Evolutionary conservation across 768 basidiomycete genomes (phyloP).

Genomic region (Agaricus blazei): DNA sequence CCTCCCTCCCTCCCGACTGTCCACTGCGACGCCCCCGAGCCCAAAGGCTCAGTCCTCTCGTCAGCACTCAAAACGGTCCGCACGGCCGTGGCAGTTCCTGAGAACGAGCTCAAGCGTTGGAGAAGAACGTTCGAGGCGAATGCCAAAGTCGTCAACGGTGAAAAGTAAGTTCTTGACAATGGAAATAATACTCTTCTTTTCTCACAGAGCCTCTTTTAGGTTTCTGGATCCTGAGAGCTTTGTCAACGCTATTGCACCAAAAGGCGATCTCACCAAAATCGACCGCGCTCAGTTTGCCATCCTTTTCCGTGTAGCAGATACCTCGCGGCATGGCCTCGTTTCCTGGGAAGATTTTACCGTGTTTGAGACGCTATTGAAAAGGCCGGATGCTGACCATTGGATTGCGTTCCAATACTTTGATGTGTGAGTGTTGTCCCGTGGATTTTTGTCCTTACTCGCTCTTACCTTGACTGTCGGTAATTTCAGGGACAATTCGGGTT

Average conservation of each 20-base stretch:
- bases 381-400: conserved; percentile 95
- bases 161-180: conserved; percentile 60
- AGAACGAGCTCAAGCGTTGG: conserved; percentile 87
- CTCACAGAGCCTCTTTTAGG: conserved; percentile 35
- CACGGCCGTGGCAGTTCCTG: conserved; percentile 64
- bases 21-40: conserved; percentile 48
- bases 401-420: conserved; percentile 97
- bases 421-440: conserved; percentile 53
- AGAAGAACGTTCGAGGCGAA: conserved; percentile 81
- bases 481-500: conserved; percentile 80
- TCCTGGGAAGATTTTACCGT: conserved; percentile 96
- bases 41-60: conserved; percentile 37
- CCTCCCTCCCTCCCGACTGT: conserved; percentile 43
- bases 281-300: conserved; percentile 85
- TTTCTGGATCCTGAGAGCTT: conserved; percentile 86
- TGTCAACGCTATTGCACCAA: conserved; percentile 92
- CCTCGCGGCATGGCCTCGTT: conserved; percentile 66
- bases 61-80: conserved; percentile 63
- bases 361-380: conserved; percentile 89
- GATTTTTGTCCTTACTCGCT: background rate
- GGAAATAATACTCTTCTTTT: conserved; percentile 13
- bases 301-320: conserved; percentile 86
- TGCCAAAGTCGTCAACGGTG: conserved; percentile 70
- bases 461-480: conserved; percentile 12
- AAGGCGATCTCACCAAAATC: conserved; percentile 80